These are phyloP conservation scores for Melampsora larici-populina DNA, from an alignment of 1,284 basidiomycete species.

Conservation along the genomic window DNA sequence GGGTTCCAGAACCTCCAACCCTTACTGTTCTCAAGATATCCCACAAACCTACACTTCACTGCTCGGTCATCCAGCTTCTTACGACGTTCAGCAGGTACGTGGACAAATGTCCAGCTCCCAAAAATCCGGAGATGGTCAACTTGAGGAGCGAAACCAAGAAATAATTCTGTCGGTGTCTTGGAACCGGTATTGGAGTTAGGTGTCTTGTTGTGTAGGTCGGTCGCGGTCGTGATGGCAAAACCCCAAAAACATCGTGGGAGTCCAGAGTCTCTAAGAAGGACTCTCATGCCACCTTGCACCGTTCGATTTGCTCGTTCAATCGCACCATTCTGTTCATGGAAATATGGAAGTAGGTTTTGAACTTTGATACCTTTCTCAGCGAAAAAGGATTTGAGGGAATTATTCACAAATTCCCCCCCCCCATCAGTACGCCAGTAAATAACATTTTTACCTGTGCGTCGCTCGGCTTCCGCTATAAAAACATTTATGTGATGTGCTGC, in stretches of 20 bases:
- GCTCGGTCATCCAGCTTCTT: background rate
- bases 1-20: background rate
- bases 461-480: background rate
- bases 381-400: background rate
- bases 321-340: too few species aligned
- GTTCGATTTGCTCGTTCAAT: constrained; percentile 16
- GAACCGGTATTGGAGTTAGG: too few species aligned
- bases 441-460: background rate
- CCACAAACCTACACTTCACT: background rate
- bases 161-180: too few species aligned
- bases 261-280: background rate
- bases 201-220: too few species aligned
- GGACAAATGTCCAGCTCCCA: background rate
- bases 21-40: background rate
- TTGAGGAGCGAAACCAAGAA: too few species aligned
- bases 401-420: background rate
- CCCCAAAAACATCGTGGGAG: too few species aligned
- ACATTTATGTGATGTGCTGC: too few species aligned
- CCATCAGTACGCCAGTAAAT: background rate
- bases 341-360: background rate
- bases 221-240: too few species aligned
- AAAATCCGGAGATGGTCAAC: too few species aligned
- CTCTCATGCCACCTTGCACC: background rate
- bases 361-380: background rate
- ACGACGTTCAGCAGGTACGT: background rate